Conservation (phyloP, 2,329 filamentous ascomycete genomes). For the Aspergillus puulaauensis region DNA sequence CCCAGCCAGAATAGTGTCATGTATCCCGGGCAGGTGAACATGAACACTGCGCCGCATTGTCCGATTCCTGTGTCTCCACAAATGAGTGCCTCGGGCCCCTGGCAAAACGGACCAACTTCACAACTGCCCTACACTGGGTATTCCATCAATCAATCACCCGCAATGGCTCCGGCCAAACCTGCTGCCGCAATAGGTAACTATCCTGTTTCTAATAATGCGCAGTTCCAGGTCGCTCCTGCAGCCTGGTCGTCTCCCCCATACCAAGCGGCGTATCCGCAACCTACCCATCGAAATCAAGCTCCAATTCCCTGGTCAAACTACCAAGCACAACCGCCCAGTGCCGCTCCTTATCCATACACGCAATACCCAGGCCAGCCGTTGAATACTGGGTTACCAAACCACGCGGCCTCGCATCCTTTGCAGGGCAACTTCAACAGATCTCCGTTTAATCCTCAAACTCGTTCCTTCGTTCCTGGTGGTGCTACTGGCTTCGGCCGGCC, state of each 20-base stretch:
- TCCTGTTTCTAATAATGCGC: constrained; percentile 30
- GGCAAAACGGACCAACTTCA: constrained; percentile 35
- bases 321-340: constrained; percentile 38
- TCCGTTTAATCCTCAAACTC: constrained; percentile 90
- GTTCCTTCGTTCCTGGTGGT: constrained; percentile 78
- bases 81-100: constrained; percentile 32
- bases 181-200: constrained; percentile 40
- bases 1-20: constrained; percentile 29
- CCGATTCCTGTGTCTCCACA: constrained; percentile 36
- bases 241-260: constrained; percentile 37
- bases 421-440: constrained; percentile 82
- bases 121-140: constrained; percentile 40
- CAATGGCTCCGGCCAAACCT: constrained; percentile 39
- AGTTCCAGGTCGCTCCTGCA: constrained; percentile 31
- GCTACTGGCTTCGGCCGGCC: constrained; percentile 31
- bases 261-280: constrained; percentile 31
- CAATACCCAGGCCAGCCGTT: constrained; percentile 67
- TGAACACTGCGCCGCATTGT: constrained; percentile 35
- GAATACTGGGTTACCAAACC: constrained; percentile 64
- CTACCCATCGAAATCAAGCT: constrained; percentile 40
- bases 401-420: constrained; percentile 76
- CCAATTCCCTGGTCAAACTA: constrained; percentile 41
- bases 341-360: constrained; percentile 69
- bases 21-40: constrained; percentile 34
- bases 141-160: constrained; percentile 37